phyloP scores from a whole-genome alignment of 768 basidiomycete species.

The Xanthoconium stramineum region DNA sequence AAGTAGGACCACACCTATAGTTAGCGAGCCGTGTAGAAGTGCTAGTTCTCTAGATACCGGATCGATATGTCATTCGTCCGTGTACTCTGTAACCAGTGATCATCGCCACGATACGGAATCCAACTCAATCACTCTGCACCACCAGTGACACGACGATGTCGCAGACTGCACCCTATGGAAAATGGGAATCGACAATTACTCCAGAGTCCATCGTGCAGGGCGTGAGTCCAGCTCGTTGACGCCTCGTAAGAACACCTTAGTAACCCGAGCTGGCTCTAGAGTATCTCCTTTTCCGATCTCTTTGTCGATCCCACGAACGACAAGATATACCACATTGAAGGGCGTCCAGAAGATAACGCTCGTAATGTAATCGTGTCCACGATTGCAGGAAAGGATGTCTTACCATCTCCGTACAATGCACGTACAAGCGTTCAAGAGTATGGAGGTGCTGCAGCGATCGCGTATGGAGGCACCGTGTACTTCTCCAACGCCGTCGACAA shows the following conservation, averaged over 20 bases:
- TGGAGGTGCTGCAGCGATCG: constrained; percentile 61
- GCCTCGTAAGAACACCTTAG: not conserved
- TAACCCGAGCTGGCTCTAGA: constrained; percentile 18
- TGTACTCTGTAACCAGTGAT: too few species aligned
- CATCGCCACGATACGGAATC: not conserved
- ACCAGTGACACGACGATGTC: constrained; percentile 8
- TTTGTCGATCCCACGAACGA: constrained; percentile 50
- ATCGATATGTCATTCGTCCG: too few species aligned
- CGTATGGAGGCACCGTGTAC: constrained; percentile 47
- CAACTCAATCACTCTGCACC: not conserved
- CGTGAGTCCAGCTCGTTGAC: constrained; percentile 28
- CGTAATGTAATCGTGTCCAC: constrained; percentile 59
- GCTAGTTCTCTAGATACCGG: too few species aligned
- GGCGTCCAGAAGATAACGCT: constrained; percentile 52
- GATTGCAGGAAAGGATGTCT: constrained; percentile 43
- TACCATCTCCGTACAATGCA: constrained; percentile 53
- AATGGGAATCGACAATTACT: constrained; percentile 58
- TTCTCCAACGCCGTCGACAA: constrained; percentile 58
- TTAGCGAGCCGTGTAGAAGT: too few species aligned
- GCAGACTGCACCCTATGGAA: constrained; percentile 51
- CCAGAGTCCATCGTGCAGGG: constrained; percentile 49
- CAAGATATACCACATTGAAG: constrained; percentile 55
- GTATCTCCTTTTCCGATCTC: constrained; percentile 38
- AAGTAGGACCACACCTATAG: too few species aligned
- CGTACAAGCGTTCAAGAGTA: constrained; percentile 66